Percentiles rank a stretch among this genome's conserved stretches.
Conservation (phyloP, 139 green algal genomes). For the Micractinium conductrix region DNA sequence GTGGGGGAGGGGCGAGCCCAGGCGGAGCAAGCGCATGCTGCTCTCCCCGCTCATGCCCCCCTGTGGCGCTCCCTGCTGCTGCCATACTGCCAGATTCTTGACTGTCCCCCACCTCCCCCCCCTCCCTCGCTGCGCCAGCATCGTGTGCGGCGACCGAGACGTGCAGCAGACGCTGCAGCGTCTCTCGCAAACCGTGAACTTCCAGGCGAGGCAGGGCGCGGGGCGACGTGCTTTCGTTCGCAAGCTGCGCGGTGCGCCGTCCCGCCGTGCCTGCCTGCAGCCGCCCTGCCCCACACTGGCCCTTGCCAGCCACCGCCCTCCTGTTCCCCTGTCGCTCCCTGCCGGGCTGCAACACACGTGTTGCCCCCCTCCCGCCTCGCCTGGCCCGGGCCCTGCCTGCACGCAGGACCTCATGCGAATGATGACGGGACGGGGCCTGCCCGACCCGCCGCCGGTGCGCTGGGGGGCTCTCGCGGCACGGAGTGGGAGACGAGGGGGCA, state of each 20-base stretch:
- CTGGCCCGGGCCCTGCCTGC: too few relatives aligned
- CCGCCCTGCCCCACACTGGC: background rate
- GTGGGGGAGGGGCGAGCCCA: too few relatives aligned
- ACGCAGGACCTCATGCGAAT: slow-evolving; percentile 31
- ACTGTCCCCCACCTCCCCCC: background rate
- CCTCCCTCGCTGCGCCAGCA: slow-evolving; percentile 13
- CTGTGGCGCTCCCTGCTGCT: background rate
- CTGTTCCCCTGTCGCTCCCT: background rate
- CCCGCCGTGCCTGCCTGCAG: background rate
- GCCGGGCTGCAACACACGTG: too few relatives aligned
- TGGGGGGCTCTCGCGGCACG: too few relatives aligned
- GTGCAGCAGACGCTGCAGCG: slow-evolving; percentile 36
- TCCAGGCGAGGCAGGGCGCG: background rate
- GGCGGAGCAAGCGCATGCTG: too few relatives aligned
- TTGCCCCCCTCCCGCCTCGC: too few relatives aligned
- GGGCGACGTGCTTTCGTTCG: too few relatives aligned
- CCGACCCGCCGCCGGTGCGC: slow-evolving; percentile 12
- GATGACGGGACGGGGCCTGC: slow-evolving; percentile 7
- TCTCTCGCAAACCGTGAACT: slow-evolving; percentile 13
- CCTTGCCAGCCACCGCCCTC: background rate
- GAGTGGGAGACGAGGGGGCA: too few relatives aligned
- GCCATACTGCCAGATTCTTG: background rate
- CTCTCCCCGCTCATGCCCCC: background rate
- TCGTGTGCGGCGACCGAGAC: slow-evolving; percentile 52
- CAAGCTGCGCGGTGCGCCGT: background rate